Evolutionary conservation across 73 alveolate genomes (phyloP), one percentile per base, ranked within the genome.

Genomic region (Paramecium bursaria): DNA sequence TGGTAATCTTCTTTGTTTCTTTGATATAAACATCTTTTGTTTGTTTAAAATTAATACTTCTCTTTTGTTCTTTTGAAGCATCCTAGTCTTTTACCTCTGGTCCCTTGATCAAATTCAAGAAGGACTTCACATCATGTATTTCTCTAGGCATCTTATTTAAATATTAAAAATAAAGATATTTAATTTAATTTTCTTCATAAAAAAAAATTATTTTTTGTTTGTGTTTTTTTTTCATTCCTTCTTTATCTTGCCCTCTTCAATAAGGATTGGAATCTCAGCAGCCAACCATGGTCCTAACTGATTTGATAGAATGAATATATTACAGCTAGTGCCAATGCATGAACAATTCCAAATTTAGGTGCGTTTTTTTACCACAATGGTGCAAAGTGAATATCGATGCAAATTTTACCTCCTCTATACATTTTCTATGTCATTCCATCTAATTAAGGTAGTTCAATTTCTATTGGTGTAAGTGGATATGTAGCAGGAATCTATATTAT

Each of bases 361-460:
- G 91, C 88, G 87, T 95, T 91, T 73, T 92, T 93, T 23, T 93
- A 87, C 98, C 99, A 96, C 50, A 96, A 85, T 13, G 99, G 99
- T 15, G 99, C 98, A 95, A 96, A 96, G 79, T 96, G 99, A 74
- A 96, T 95, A 75, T 95, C 99, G 53, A 94, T 85, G 57, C 99
- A 96, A 17, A 96, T 96, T 82, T 96, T 96, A 26, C 99, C 99
- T 21, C 99, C 99, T 92, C 99, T 95, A 74, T 96, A 96, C 99
- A 96, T 96, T 86, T 96, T 96, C 51, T 94, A 98, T 19, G 99
- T 96, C 90, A 95, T 95, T 0, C 99, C 99, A 92, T 96, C 99
- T 55, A 96, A 88, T 76, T 95, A 98, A 30, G 99, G 99, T 49
- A 95, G 86, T 76, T 91, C 98, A 29, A 95, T 48, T 88, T 96